A percentile compares a stretch with the other conserved stretches of the same genome.
phyloP scores from a whole-genome alignment of 805 yeast genomes.

The Dipodascus geniculatus region DNA sequence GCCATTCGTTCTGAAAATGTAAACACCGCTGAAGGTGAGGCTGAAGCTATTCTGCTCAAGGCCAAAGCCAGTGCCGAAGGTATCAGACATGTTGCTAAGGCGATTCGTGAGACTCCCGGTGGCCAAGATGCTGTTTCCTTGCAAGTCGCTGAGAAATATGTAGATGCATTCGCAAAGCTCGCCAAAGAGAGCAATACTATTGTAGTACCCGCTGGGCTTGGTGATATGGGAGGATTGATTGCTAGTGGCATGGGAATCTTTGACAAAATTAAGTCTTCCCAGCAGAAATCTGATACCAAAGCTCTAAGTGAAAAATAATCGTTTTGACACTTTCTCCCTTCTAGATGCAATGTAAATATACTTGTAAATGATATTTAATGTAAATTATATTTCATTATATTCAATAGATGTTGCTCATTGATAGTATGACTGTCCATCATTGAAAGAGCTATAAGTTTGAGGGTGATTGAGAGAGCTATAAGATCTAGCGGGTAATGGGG shows the following conservation, averaged over 20 bases:
- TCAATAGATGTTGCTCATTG: background rate
- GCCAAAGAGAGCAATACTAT: slow-evolving; percentile 76
- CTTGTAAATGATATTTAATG: background rate
- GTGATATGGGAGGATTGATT: slow-evolving; percentile 62
- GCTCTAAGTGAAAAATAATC: background rate
- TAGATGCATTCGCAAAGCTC: slow-evolving; percentile 67
- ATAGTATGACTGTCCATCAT: background rate
- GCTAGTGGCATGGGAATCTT: slow-evolving; percentile 69
- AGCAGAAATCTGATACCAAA: background rate
- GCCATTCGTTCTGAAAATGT: slow-evolving; percentile 50
- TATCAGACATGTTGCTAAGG: slow-evolving; percentile 48
- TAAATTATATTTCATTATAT: background rate
- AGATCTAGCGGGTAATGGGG: background rate
- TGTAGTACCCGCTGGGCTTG: slow-evolving; percentile 63
- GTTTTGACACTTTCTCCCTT: background rate
- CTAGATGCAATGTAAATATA: background rate
- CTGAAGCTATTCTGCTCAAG: slow-evolving; percentile 51
- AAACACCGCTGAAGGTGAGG: slow-evolving; percentile 63
- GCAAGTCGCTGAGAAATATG: slow-evolving; percentile 75
- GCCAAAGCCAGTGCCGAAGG: slow-evolving; percentile 70
- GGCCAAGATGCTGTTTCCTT: slow-evolving; percentile 67
- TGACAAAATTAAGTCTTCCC: slow-evolving; percentile 33
- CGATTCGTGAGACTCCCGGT: slow-evolving; percentile 56
- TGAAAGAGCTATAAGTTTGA: too few relatives aligned
- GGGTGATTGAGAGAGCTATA: background rate